Evolutionary conservation across 2,329 filamentous ascomycete genomes (phyloP), one percentile per base, ranked within the genome.

Genomic region (Pseudogymnoascus sp.): DNA sequence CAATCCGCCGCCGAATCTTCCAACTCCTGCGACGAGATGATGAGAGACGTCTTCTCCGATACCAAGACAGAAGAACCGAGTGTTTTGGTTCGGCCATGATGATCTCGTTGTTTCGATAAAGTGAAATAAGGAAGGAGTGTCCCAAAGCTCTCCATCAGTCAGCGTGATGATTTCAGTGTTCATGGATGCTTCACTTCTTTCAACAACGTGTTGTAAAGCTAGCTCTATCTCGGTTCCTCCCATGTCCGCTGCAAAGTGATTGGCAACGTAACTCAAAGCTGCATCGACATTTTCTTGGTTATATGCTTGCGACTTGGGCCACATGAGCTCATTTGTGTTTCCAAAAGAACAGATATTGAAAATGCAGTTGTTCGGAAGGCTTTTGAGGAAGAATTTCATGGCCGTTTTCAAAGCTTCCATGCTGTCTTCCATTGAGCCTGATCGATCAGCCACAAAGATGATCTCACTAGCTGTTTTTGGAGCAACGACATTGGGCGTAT

Each of bases 331-430:
- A 64, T 78, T 74, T 0, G 6, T 38, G 1, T 72, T 77, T 11
- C 87, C 87, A 61, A 90, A 90, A 4, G 85, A 87, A 71, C 84
- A 87, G 62, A 90, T 86, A 70, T 90, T 89, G 78, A 90, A 90
- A 69, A 83, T 83, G 65, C 82, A 77, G 4, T 85, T 84, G 1
- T 86, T 68, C 0, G 86, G 86, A 1, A 90, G 75, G 0, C 85
- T 88, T 70, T 86, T 87, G 63, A 89, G 75, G 67, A 89, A 89
- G 21, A 89, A 76, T 4, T 81, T 79, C 21, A 89, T 76, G 0
- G 86, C 85, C 1, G 79, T 74, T 24, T 79, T 75, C 2, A 87
- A 77, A 33, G 84, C 79, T 0, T 68, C 66, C 1, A 88, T 87
- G 40, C 80, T 82, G 4, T 67, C 66, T 0, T 44, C 26, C 86